A percentile compares a stretch with the other conserved stretches of the same genome.
These are phyloP conservation scores for Naegleria lovaniensis DNA, from an alignment of 208 protist genomes.

Conservation along the genomic window DNA sequence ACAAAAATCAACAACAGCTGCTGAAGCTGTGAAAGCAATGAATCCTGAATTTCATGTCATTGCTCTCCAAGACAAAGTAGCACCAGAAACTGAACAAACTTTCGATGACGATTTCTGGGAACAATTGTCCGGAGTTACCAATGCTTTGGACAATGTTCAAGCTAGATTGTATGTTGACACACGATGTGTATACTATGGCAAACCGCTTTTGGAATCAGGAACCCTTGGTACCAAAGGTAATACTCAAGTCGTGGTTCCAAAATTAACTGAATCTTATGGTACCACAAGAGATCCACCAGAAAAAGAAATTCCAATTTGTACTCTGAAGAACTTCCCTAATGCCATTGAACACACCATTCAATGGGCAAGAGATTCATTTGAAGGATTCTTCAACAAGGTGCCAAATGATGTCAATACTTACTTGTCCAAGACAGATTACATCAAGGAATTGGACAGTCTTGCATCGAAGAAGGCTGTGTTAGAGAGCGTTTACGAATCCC, in stretches of 20 bases:
- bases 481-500: conserved; percentile 52
- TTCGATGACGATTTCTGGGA: conserved; percentile 94
- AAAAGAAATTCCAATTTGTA: conserved; percentile 98
- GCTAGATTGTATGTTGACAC: conserved; percentile 91
- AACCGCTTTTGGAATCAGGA: conserved; percentile 96
- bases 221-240: conserved; percentile 98
- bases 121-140: conserved; percentile 83
- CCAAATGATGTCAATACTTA: conserved; percentile 75
- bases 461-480: conserved; percentile 58
- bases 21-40: conserved; percentile 76
- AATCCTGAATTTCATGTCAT: conserved; percentile 79
- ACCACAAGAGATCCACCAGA: conserved; percentile 93
- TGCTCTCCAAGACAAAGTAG: conserved; percentile 78
- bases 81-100: conserved; percentile 84
- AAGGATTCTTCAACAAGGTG: conserved; percentile 66
- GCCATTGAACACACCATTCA: conserved; percentile 97
- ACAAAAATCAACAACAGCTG: conserved; percentile 88
- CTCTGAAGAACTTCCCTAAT: conserved; percentile 99
- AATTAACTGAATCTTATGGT: conserved; percentile 96
- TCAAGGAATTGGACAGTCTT: conserved; percentile 58
- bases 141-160: conserved; percentile 98
- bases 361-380: conserved; percentile 82
- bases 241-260: conserved; percentile 90
- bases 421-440: conserved; percentile 58
- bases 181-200: conserved; percentile 87